Base-by-base conservation (phyloP, 75 land plant species). In the Selaginella tamariscina region DNA sequence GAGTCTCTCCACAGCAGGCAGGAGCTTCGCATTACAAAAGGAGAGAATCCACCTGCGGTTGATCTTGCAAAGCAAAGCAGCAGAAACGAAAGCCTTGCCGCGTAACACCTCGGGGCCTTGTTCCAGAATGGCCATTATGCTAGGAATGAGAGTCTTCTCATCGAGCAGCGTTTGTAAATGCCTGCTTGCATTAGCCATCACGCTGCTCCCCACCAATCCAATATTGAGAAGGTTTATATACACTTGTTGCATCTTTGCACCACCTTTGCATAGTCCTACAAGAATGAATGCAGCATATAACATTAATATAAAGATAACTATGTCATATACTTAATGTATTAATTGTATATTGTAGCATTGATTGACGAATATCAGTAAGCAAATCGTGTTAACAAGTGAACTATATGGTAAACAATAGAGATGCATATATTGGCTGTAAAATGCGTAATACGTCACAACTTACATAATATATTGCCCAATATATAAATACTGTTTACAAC, bases 1-100 rank as follows among this genome's bases (percentile, higher is more conserved):
- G 29, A 91, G 63, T 66, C 97, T 84, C 54, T 95, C 99, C 31
- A 91, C 82, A 1, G 79, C 72, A 20, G 93, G 78, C 30, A 95
- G 78, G 28, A 95, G 74, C 69, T 87, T 91, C 49, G 80, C 84
- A 77, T 81, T 86, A 82, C 99, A 95, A 62, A 95, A 80, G 15
- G 85, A 82, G 24, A 79, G 78, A 33, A 95, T 74, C 89, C 93
- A 95, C 62, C 87, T 80, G 32, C 85, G 80, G 33, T 85, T 86
- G 67, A 75, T 79, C 68, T 86, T 95, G 70, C 99, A 86, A 56
- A 95, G 84, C 27, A 95, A 82, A 33, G 92, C 89, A 15, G 84
- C 84, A 81, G 89, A 84, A 21, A 91, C 66, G 29, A 91, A 77
- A 39, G 97, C 79, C 71, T 95, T 95, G 8, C 99, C 99, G 21